These are phyloP conservation scores for Desmodesmus armatus DNA, from an alignment of 139 green algal genomes.

Conservation along the genomic window DNA sequence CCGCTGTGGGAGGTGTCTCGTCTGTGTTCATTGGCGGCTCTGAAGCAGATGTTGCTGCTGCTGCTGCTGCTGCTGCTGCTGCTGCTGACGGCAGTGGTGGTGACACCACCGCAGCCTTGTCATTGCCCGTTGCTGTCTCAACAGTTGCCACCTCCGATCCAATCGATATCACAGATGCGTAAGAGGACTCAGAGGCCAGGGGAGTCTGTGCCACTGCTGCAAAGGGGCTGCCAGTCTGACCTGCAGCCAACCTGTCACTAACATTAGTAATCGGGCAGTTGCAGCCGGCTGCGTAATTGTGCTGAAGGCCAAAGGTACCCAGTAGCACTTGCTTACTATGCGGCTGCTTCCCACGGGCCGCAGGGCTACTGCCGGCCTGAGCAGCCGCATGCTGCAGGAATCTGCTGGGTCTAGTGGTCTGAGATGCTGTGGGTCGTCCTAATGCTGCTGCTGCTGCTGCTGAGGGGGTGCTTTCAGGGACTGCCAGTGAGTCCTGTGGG, in stretches of 20 bases:
- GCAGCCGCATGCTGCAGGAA: too few species aligned
- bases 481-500: constrained; percentile 55
- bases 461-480: constrained; percentile 53
- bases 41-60: background rate
- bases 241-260: background rate
- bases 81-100: background rate
- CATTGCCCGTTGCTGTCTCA: background rate
- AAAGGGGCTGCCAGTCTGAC: background rate
- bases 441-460: background rate
- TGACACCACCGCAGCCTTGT: background rate
- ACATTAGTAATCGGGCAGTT: background rate
- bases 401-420: too few species aligned
- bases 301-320: background rate
- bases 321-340: background rate
- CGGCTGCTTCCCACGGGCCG: background rate
- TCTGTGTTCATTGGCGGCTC: background rate
- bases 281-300: background rate
- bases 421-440: too few species aligned
- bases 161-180: background rate
- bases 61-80: background rate
- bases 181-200: background rate
- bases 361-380: background rate
- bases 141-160: background rate
- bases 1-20: background rate
- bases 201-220: background rate